Conservation (phyloP, 768 basidiomycete species). For the Panellus pusillus region DNA sequence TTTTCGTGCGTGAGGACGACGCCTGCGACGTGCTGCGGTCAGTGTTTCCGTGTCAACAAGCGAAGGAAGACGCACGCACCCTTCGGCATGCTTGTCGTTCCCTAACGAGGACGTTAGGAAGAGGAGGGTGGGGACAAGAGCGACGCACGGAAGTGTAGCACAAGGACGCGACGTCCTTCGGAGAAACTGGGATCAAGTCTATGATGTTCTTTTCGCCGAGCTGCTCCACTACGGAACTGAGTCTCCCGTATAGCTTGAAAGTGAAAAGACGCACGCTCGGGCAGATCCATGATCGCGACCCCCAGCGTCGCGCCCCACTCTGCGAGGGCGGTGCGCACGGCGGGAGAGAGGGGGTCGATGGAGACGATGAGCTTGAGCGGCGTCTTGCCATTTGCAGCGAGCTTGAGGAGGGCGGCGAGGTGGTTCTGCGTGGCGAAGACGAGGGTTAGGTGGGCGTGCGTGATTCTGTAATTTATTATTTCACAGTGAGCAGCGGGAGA, state of each 20-base stretch:
- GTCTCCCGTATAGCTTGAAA: no score
- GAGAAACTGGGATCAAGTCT: slow-evolving; percentile 59
- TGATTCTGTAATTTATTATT: no score
- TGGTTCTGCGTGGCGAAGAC: slow-evolving; percentile 76
- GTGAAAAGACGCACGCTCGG: slow-evolving; percentile 60
- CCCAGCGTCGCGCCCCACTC: slow-evolving; percentile 71
- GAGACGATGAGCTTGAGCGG: slow-evolving; percentile 79
- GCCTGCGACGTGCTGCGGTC: no score
- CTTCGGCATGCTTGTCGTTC: slow-evolving; percentile 82
- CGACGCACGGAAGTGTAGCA: slow-evolving; percentile 89
- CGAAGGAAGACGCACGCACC: slow-evolving; percentile 50
- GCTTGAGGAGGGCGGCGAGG: slow-evolving; percentile 71
- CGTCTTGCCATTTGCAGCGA: slow-evolving; percentile 57
- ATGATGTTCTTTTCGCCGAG: slow-evolving; percentile 64
- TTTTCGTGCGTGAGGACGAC: slow-evolving; percentile 74
- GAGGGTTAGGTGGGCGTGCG: slow-evolving; percentile 79
- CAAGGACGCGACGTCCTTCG: slow-evolving; percentile 74
- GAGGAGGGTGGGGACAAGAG: neutral
- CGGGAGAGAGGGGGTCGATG: slow-evolving; percentile 59
- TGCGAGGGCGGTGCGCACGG: slow-evolving; percentile 54
- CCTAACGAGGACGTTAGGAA: slow-evolving; percentile 38
- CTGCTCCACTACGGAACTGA: slow-evolving; percentile 58
- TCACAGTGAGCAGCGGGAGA: no score
- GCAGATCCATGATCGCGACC: slow-evolving; percentile 61
- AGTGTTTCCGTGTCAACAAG: no score